Conservation (phyloP, 345 rosid species). For the Toxicodendron radicans region DNA sequence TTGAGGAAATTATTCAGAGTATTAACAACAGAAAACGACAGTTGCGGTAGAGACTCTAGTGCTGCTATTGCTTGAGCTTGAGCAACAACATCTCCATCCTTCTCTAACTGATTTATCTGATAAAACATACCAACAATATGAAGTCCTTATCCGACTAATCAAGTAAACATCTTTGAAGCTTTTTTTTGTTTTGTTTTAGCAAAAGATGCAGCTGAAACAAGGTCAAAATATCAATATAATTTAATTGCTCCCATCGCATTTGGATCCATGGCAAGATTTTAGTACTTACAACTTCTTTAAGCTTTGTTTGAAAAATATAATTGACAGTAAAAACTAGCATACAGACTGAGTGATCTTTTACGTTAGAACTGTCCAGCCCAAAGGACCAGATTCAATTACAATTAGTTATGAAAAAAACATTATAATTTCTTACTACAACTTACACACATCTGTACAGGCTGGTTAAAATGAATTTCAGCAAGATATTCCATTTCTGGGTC, state of each 20-base stretch:
- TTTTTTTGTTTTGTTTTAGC: too few relatives aligned
- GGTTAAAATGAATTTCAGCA: constrained; percentile 92
- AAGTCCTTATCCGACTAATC: background rate
- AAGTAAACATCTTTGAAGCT: constrained; percentile 1
- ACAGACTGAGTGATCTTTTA: background rate
- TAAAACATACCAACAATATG: constrained; percentile 14
- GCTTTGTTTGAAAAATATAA: background rate
- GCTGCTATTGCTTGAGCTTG: constrained; percentile 87
- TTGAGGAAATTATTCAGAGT: constrained; percentile 74
- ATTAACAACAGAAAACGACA: constrained; percentile 72
- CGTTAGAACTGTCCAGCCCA: background rate
- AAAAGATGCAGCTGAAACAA: background rate
- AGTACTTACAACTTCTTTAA: background rate
- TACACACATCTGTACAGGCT: constrained; percentile 99
- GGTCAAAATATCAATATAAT: background rate
- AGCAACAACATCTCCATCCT: constrained; percentile 95
- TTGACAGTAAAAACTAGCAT: background rate
- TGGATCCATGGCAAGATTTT: background rate
- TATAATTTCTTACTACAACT: constrained; percentile 27
- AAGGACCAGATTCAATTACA: background rate
- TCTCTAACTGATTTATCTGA: constrained; percentile 93
- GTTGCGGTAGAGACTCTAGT: constrained; percentile 70
- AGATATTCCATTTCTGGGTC: constrained; percentile 99
- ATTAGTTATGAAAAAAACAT: background rate
- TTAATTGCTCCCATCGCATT: background rate